Conservation (phyloP, 1,284 basidiomycete genomes). For the Ustilago cynodontis region DNA sequence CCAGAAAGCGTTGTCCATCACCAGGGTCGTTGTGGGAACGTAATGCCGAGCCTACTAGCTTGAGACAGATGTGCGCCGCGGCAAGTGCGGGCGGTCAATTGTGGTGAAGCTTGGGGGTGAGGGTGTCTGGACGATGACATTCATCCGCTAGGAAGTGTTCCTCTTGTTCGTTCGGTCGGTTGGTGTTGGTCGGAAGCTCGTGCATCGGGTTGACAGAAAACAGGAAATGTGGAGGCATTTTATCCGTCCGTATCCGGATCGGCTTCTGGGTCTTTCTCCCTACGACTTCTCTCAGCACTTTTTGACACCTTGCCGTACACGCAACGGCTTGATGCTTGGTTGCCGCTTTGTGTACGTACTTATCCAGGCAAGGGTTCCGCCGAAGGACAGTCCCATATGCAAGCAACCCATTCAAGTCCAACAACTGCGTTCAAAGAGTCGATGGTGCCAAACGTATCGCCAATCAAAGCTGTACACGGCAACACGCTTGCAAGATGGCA, state of each 20-base stretch:
- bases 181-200: slow-evolving; percentile 4
- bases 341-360: neutral
- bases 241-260: neutral
- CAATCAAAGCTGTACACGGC: neutral
- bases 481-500: neutral
- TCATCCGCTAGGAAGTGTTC: neutral
- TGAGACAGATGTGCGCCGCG: neutral
- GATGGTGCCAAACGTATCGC: too few relatives aligned
- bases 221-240: slow-evolving; percentile 13
- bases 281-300: neutral
- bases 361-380: too few relatives aligned
- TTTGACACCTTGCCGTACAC: neutral
- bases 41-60: neutral
- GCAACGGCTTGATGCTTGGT: neutral
- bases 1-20: neutral
- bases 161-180: neutral
- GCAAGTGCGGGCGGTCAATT: neutral
- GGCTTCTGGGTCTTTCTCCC: neutral
- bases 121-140: neutral
- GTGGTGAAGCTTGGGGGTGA: neutral
- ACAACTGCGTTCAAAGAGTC: too few relatives aligned
- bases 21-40: neutral
- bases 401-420: too few relatives aligned
- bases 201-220: slow-evolving; percentile 12
- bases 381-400: too few relatives aligned